These are phyloP conservation scores for Globisporangium sylvaticum DNA, from an alignment of 352 stramenopile species.

Conservation along the genomic window DNA sequence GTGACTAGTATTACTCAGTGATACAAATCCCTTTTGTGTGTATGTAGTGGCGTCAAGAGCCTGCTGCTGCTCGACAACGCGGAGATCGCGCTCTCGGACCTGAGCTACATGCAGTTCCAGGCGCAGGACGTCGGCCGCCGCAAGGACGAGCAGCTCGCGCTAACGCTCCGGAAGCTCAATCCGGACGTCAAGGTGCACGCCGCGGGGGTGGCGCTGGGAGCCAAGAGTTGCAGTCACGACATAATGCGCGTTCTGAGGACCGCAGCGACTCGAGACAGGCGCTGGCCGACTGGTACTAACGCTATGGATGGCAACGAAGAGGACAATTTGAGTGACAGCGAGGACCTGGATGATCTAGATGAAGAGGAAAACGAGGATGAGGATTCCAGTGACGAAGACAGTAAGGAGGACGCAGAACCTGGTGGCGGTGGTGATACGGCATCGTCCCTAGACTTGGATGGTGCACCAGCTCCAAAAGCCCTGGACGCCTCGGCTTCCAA, in stretches of 20 bases:
- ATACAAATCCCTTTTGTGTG: too few species aligned
- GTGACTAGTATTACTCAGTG: background rate
- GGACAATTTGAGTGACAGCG: background rate
- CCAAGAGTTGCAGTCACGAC: background rate
- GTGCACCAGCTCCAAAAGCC: background rate
- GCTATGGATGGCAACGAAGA: background rate
- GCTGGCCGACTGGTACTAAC: background rate
- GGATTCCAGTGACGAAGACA: background rate
- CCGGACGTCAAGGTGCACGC: slow-evolving; percentile 26
- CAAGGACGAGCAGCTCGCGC: slow-evolving; percentile 28
- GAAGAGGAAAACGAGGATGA: background rate
- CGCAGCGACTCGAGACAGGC: background rate
- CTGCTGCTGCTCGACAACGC: slow-evolving; percentile 32
- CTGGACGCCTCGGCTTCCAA: background rate
- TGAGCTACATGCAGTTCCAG: slow-evolving; percentile 36
- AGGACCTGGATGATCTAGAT: background rate
- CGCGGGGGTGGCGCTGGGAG: slow-evolving; percentile 14
- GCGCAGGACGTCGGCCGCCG: slow-evolving; percentile 26
- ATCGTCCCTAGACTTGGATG: background rate
- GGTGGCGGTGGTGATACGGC: background rate
- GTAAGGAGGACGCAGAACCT: background rate
- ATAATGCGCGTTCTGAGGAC: slow-evolving; percentile 18
- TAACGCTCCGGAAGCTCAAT: slow-evolving; percentile 23
- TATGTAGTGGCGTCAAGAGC: slow-evolving; percentile 31
- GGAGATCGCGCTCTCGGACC: slow-evolving; percentile 23